Evolutionary conservation across 345 rosid species (phyloP), one percentile per base, ranked within the genome.

Genomic region (Iberis pinnata): DNA sequence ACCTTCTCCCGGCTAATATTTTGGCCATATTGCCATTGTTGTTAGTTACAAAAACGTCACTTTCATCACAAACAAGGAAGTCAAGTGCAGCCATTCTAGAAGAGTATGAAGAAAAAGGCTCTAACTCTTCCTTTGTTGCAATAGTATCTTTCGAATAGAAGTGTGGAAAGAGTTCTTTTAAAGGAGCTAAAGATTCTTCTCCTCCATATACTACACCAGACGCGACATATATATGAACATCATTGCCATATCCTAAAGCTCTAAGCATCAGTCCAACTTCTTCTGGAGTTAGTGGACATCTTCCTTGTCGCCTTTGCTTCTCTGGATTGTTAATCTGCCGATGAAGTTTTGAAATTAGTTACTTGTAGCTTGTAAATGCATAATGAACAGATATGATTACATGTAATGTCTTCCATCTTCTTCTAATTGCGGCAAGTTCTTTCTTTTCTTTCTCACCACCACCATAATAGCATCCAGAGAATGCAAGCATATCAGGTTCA

Each of bases 401-500:
- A 76, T 86, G 97, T 75, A 88, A 75, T 53, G 88, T 88, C 69
- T 93, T 93, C 99, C 99, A 93, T 76, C 99, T 83, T 75, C 69
- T 85, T 41, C 97, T 76, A 62, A 93, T 88, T 13, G 90, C 84
- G 66, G 89, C 89, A 47, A 93, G 73, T 48, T 88, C 95, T 71
- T 60, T 78, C 57, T 68, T 80, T 77, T 93, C 99, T 76, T 73
- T 84, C 46, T 85, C 99, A 68, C 95, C 99, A 56, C 99, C 99
- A 75, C 99, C 97, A 24, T 93, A 93, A 65, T 93, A 77, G 73
- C 99, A 93, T 58, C 99, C 97, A 15, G 99, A 93, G 84, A 93
- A 88, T 27, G 95, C 99, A 73, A 93, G 89, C 99, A 93, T 93
- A 71, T 88, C 99, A 71, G 99, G 95, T 61, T 93, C 99, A 78